Percentiles rank a stretch among this genome's conserved stretches.
Conservation (phyloP, 2,329 filamentous ascomycete species). For the Alternaria triticimaculans region DNA sequence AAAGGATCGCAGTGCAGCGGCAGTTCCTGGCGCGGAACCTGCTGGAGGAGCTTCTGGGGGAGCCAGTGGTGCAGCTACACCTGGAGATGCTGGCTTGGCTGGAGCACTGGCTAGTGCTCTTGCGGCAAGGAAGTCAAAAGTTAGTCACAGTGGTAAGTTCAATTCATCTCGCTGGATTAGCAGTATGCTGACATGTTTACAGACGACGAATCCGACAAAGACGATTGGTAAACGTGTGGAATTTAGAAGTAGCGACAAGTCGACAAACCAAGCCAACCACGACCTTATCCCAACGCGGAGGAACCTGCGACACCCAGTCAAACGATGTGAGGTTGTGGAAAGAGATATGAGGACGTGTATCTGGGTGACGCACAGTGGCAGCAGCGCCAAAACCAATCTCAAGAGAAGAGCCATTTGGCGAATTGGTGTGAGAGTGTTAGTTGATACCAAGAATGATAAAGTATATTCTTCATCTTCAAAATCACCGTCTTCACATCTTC, state of each 20-base stretch:
- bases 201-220: slow-evolving; percentile 81
- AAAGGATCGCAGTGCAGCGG: slow-evolving; percentile 71
- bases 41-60: slow-evolving; percentile 59
- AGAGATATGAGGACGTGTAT: background rate
- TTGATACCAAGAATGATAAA: slow-evolving; percentile 12
- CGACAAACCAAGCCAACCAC: background rate
- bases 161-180: slow-evolving; percentile 1
- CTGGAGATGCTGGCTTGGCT: slow-evolving; percentile 50
- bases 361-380: background rate
- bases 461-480: slow-evolving; percentile 4
- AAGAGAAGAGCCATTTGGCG: background rate
- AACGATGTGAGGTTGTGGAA: background rate
- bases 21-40: slow-evolving; percentile 60
- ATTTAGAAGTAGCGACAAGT: background rate
- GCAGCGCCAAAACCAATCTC: background rate
- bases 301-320: background rate
- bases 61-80: slow-evolving; percentile 32
- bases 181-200: slow-evolving; percentile 34
- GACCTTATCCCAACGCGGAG: background rate
- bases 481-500: background rate
- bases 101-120: slow-evolving; percentile 77
- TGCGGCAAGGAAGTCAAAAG: slow-evolving; percentile 88
- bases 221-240: slow-evolving; percentile 67
- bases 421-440: background rate
- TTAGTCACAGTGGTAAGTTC: slow-evolving; percentile 84